phyloP scores from a whole-genome alignment of 148 eudicot genomes.

The Agrostemma githago region DNA sequence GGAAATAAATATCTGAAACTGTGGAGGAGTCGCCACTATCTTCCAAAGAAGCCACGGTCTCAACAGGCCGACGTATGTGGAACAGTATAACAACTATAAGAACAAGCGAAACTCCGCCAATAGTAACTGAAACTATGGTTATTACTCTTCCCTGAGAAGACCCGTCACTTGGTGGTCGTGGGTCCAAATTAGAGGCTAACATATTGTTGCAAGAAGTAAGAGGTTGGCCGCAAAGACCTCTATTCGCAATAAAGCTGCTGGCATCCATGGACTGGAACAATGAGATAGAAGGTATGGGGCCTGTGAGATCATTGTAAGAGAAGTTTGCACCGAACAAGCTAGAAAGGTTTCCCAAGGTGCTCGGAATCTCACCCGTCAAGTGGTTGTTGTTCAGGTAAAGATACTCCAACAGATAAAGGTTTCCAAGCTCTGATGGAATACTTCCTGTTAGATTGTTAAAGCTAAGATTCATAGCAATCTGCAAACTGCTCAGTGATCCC shows the following conservation, averaged over 20 bases:
- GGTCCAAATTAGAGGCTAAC: constrained; percentile 28
- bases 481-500: constrained; percentile 71
- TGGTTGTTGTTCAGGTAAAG: constrained; percentile 78
- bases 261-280: constrained; percentile 61
- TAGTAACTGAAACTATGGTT: constrained; percentile 44
- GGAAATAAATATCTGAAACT: constrained; percentile 80
- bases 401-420: constrained; percentile 65
- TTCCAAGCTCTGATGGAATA: constrained; percentile 81
- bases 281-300: constrained; percentile 65
- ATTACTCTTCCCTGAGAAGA: constrained; percentile 52
- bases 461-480: constrained; percentile 84
- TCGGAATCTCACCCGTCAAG: constrained; percentile 78
- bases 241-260: constrained; percentile 69
- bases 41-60: constrained; percentile 38
- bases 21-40: constrained; percentile 44
- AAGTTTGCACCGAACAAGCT: constrained; percentile 80
- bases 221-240: constrained; percentile 78
- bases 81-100: constrained; percentile 56
- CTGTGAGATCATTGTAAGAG: constrained; percentile 71
- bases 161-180: constrained; percentile 23
- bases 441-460: constrained; percentile 64
- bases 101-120: constrained; percentile 82
- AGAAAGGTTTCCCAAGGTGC: constrained; percentile 66
- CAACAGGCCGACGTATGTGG: constrained; percentile 59
- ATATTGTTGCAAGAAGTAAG: constrained; percentile 42